Evolutionary conservation across 345 rosid genomes (phyloP).

Genomic region (Euphorbia lathyris): DNA sequence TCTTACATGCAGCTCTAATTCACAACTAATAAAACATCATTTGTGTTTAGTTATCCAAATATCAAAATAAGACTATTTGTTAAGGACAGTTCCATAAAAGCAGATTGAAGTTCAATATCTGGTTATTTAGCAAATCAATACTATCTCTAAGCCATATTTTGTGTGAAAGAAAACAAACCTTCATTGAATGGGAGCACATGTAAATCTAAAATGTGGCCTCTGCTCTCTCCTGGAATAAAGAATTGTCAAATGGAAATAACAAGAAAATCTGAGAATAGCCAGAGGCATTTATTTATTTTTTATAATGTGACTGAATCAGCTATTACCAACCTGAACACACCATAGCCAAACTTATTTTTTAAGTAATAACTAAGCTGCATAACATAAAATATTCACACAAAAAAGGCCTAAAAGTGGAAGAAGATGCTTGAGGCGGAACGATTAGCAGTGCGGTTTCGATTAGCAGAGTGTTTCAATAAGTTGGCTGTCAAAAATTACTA

Average conservation of each 20-base stretch:
- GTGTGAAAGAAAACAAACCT: background rate
- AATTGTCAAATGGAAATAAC: background rate
- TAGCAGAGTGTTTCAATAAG: background rate
- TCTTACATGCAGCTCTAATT: conserved; percentile 14
- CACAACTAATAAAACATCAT: background rate
- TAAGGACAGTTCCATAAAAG: no score
- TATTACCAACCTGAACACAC: background rate
- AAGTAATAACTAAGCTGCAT: background rate
- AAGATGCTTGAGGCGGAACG: background rate
- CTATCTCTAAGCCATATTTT: background rate
- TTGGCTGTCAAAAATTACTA: background rate
- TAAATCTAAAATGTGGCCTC: background rate
- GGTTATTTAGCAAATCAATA: background rate
- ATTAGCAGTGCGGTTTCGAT: no score
- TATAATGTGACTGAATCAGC: background rate
- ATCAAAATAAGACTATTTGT: background rate
- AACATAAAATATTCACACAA: background rate
- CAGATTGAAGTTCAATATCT: no score
- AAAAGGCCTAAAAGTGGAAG: background rate
- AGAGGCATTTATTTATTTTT: no score
- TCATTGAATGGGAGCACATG: background rate
- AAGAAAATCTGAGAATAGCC: background rate
- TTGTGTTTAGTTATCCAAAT: background rate
- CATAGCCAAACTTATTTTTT: background rate
- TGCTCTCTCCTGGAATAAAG: background rate